These are phyloP conservation scores for Nitzschia sp. DNA, from an alignment of 108 stramenopile genomes.

Conservation along the genomic window DNA sequence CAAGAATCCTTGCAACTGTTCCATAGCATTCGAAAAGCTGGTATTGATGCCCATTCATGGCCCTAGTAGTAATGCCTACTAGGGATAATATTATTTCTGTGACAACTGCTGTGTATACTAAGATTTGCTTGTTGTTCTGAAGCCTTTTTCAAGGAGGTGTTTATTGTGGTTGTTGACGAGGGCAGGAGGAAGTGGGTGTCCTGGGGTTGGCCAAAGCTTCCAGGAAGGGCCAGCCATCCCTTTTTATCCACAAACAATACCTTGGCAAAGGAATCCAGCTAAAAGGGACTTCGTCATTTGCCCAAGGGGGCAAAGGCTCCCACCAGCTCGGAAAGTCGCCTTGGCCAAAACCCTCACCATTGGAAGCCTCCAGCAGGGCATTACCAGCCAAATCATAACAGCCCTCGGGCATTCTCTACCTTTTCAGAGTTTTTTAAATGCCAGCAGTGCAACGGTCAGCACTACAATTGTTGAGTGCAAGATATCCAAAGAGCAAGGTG, in stretches of 20 bases:
- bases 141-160: no score
- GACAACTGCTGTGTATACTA: no score
- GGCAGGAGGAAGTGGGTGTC: no score
- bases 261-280: constrained; percentile 29
- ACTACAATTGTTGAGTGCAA: constrained; percentile 37
- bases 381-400: constrained; percentile 2
- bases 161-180: no score
- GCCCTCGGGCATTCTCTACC: neutral
- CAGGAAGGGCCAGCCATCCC: constrained; percentile 59
- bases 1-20: no score
- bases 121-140: no score
- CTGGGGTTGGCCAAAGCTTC: constrained; percentile 34
- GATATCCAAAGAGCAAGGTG: neutral
- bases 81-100: no score
- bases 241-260: constrained; percentile 48
- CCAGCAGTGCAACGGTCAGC: constrained; percentile 39
- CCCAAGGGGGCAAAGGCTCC: constrained; percentile 27
- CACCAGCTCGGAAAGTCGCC: constrained; percentile 22
- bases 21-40: no score
- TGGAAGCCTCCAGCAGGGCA: neutral
- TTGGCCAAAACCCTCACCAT: neutral
- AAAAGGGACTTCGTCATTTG: constrained; percentile 3
- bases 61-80: no score
- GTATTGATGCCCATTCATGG: no score
- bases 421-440: constrained; percentile 6